These are phyloP conservation scores for Aphanocladium album DNA, from an alignment of 2,329 filamentous ascomycete species.

Conservation along the genomic window DNA sequence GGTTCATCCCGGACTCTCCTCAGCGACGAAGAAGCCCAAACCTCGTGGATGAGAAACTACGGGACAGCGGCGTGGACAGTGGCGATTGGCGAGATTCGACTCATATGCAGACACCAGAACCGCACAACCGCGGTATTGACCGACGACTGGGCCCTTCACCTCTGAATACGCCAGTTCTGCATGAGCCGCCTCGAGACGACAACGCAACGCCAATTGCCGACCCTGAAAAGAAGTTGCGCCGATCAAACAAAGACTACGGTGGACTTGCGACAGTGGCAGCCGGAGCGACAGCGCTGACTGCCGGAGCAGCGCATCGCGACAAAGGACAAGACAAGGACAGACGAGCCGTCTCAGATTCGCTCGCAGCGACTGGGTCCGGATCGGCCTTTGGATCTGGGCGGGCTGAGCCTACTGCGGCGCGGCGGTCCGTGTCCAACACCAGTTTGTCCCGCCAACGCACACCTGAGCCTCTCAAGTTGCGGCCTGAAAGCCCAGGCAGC, in stretches of 20 bases:
- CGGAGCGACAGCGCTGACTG: constrained; percentile 12
- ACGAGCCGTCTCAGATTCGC: constrained; percentile 34
- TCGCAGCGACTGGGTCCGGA: not conserved
- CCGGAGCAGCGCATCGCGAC: not conserved
- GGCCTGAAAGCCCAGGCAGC: constrained; percentile 60
- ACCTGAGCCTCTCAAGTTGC: constrained; percentile 48
- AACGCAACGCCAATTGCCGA: constrained; percentile 33
- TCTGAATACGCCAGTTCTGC: constrained; percentile 34
- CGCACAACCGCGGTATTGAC: constrained; percentile 16
- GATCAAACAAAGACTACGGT: constrained; percentile 26
- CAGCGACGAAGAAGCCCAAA: constrained; percentile 31
- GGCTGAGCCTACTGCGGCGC: constrained; percentile 23
- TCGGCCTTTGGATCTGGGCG: constrained; percentile 8
- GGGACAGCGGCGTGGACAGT: constrained; percentile 55
- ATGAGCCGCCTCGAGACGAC: constrained; percentile 32
- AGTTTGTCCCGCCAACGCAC: constrained; percentile 47
- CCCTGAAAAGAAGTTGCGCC: constrained; percentile 34
- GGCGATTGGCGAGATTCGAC: constrained; percentile 39
- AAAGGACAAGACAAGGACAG: not conserved
- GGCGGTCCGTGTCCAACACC: constrained; percentile 49
- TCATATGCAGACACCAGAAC: constrained; percentile 25
- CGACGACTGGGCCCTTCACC: constrained; percentile 28
- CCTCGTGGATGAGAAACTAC: constrained; percentile 31
- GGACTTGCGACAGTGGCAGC: constrained; percentile 16
- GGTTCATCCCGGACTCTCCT: constrained; percentile 40